These are phyloP conservation scores for Udeniomyces megalosporus DNA, from an alignment of 768 basidiomycete species.

Conservation along the genomic window DNA sequence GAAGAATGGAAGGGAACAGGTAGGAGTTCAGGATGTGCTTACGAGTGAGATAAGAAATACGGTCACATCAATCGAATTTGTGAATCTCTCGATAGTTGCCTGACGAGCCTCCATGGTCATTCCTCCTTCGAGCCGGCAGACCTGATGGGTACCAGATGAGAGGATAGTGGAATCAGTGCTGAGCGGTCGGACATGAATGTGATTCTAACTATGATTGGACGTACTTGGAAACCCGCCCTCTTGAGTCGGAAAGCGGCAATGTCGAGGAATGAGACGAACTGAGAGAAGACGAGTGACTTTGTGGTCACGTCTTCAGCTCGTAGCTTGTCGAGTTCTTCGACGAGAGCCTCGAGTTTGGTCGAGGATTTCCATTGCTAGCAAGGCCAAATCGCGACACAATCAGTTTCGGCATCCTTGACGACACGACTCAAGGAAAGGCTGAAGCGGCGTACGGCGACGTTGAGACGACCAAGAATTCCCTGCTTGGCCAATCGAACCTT, in stretches of 20 bases:
- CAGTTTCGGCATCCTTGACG: not conserved
- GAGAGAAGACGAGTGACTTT: constrained; percentile 92
- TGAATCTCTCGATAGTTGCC: constrained; percentile 25
- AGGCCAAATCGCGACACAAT: not conserved
- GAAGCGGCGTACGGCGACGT: constrained; percentile 40
- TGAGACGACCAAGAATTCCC: constrained; percentile 80
- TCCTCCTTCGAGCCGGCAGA: constrained; percentile 85
- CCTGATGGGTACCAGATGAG: no score
- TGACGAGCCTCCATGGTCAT: constrained; percentile 62
- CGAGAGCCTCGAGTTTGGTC: constrained; percentile 90
- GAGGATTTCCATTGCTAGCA: constrained; percentile 65
- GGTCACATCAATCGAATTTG: constrained; percentile 83
- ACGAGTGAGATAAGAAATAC: constrained; percentile 85
- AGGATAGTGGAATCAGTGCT: no score
- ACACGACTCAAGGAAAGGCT: no score
- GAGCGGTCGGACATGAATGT: no score
- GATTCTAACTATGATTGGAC: no score
- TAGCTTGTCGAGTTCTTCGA: constrained; percentile 81
- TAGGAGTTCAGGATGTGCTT: constrained; percentile 76
- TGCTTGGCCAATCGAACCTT: constrained; percentile 41
- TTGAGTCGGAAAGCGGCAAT: constrained; percentile 84
- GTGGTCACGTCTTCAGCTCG: constrained; percentile 71
- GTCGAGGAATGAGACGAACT: constrained; percentile 64
- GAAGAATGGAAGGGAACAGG: constrained; percentile 5
- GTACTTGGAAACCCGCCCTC: constrained; percentile 49